Evolutionary conservation across 805 yeast species (phyloP).

Genomic region (Wickerhamiella nectarea): DNA sequence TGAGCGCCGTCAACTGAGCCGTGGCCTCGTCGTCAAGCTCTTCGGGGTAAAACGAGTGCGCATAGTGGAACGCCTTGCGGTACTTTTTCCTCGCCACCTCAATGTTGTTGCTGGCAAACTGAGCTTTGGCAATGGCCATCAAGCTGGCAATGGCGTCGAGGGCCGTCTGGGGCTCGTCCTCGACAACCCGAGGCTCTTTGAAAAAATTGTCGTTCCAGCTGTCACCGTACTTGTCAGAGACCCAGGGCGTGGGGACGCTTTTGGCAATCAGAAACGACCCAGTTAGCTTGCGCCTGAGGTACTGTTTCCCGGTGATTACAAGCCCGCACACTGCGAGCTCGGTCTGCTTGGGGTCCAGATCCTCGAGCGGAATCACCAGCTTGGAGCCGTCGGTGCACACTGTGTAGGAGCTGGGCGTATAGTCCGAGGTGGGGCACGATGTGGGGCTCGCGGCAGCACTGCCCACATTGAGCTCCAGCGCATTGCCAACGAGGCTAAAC

Average conservation of each 20-base stretch:
- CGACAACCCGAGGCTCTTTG: constrained; percentile 20
- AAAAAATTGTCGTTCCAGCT: constrained; percentile 16
- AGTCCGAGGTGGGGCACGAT: background rate
- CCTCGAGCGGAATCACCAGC: constrained; percentile 6
- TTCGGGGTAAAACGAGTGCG: constrained; percentile 62
- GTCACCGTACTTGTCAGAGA: constrained; percentile 18
- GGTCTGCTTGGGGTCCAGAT: background rate
- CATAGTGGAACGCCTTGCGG: constrained; percentile 53
- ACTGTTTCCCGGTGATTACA: constrained; percentile 17
- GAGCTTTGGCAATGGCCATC: constrained; percentile 53
- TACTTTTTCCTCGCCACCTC: constrained; percentile 55
- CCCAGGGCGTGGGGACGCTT: constrained; percentile 16
- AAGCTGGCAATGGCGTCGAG: constrained; percentile 11
- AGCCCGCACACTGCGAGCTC: constrained; percentile 12
- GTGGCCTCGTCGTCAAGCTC: constrained; percentile 25
- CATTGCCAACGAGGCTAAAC: background rate
- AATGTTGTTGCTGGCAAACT: constrained; percentile 48
- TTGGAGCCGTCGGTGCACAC: constrained; percentile 4
- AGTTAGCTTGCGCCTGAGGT: background rate
- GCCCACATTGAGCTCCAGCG: background rate
- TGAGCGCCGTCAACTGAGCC: constrained; percentile 34
- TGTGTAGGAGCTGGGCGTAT: constrained; percentile 7
- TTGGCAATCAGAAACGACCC: constrained; percentile 12
- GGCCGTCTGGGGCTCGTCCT: constrained; percentile 15
- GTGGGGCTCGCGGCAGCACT: too few species aligned